These are phyloP conservation scores for Mortierella alpina DNA, from an alignment of 192 early-diverging fungal genomes.

Conservation along the genomic window DNA sequence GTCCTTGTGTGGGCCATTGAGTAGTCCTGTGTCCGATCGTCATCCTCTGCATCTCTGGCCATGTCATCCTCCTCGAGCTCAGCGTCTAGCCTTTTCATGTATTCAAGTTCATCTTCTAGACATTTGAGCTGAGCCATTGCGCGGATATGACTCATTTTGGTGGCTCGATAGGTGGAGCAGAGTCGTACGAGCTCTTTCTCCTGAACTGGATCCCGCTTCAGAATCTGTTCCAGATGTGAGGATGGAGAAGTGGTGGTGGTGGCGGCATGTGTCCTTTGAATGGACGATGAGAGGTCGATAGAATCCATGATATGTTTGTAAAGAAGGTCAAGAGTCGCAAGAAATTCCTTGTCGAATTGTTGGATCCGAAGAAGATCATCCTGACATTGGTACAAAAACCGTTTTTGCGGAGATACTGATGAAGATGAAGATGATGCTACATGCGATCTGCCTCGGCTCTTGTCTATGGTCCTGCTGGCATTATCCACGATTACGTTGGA, in stretches of 20 bases:
- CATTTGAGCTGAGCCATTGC: constrained; percentile 43
- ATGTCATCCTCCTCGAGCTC: constrained; percentile 3
- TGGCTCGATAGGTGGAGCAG: constrained; percentile 46
- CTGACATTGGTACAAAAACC: constrained; percentile 29
- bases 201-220: constrained; percentile 22
- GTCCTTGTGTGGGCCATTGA: constrained; percentile 33
- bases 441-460: background rate
- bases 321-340: background rate
- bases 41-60: background rate
- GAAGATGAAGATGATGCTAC: background rate
- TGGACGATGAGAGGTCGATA: background rate
- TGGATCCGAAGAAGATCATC: constrained; percentile 17
- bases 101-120: constrained; percentile 27
- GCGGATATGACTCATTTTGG: constrained; percentile 51
- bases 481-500: constrained; percentile 13
- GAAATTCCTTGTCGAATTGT: constrained; percentile 13
- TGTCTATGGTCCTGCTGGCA: background rate
- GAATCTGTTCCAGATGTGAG: background rate
- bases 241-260: background rate
- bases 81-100: constrained; percentile 27
- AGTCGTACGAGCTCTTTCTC: constrained; percentile 36
- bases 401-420: background rate
- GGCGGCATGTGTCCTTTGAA: no score
- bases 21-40: constrained; percentile 16
- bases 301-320: constrained; percentile 2